Evolutionary conservation across 371 early-diverging fungal genomes (phyloP).

Genomic region (Nematocida major): DNA sequence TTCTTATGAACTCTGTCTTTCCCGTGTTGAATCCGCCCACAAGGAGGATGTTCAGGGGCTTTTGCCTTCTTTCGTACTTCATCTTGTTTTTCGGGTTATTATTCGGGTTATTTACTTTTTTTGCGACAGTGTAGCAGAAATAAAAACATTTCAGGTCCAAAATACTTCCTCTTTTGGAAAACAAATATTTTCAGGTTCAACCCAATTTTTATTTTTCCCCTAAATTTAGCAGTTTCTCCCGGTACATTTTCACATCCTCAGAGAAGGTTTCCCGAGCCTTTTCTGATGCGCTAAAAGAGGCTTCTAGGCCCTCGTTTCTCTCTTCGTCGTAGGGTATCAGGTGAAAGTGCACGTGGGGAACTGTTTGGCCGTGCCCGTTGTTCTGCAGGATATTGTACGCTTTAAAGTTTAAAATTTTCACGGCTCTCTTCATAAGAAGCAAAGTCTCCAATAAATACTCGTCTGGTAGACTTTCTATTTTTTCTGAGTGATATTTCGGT

Average conservation of each 20-base stretch:
- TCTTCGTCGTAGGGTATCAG: conserved; percentile 57
- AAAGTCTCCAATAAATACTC: conserved; percentile 38
- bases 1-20: conserved; percentile 3
- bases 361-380: conserved; percentile 60
- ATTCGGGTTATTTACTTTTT: neutral
- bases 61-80: neutral
- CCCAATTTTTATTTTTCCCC: neutral
- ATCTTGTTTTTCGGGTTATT: neutral
- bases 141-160: no score
- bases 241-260: neutral
- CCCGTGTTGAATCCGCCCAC: conserved; percentile 12
- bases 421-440: conserved; percentile 38
- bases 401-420: conserved; percentile 34
- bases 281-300: conserved; percentile 18
- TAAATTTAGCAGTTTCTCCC: neutral
- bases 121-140: neutral
- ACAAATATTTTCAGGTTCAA: neutral
- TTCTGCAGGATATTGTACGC: conserved; percentile 65
- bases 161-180: neutral
- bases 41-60: conserved; percentile 21
- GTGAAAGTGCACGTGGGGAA: conserved; percentile 65
- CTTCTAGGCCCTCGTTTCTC: conserved; percentile 32
- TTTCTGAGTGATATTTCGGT: conserved; percentile 56
- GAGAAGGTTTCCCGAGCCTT: neutral
- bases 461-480: conserved; percentile 48